phyloP scores from a whole-genome alignment of 1,284 basidiomycete genomes.

The Pisolithus thermaeus region DNA sequence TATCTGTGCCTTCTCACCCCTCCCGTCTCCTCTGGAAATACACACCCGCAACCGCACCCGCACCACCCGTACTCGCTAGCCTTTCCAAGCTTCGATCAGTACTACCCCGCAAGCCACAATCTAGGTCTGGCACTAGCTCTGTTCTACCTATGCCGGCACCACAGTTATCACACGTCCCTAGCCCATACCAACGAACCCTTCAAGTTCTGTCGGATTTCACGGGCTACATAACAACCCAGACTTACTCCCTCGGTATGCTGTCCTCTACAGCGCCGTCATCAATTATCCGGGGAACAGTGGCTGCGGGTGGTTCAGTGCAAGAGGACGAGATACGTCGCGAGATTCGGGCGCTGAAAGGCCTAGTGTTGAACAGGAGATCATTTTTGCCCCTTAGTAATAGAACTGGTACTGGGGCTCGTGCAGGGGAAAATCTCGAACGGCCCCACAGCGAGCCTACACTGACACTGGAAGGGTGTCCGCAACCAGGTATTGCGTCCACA shows the following conservation, averaged over 20 bases:
- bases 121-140: constrained; percentile 16
- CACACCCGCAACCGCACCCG: constrained; percentile 32
- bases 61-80: constrained; percentile 43
- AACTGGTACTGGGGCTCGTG: neutral
- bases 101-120: constrained; percentile 34
- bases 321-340: constrained; percentile 48
- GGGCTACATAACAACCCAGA: constrained; percentile 47
- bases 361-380: constrained; percentile 43
- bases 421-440: neutral
- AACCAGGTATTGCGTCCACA: neutral
- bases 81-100: constrained; percentile 41
- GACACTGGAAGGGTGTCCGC: neutral
- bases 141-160: constrained; percentile 6
- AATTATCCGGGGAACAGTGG: constrained; percentile 12
- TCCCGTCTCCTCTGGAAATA: constrained; percentile 49
- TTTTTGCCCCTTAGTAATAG: constrained; percentile 17
- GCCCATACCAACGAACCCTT: constrained; percentile 38
- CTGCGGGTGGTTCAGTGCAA: constrained; percentile 16
- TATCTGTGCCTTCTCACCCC: constrained; percentile 15
- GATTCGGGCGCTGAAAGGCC: constrained; percentile 49
- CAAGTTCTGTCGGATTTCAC: constrained; percentile 46
- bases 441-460: constrained; percentile 3
- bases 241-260: constrained; percentile 31
- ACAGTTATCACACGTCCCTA: constrained; percentile 19
- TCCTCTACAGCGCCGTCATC: neutral